A percentile compares a stretch with the other conserved stretches of the same genome.
Evolutionary conservation across 768 basidiomycete genomes (phyloP).

Genomic region (Boletus huronensis): DNA sequence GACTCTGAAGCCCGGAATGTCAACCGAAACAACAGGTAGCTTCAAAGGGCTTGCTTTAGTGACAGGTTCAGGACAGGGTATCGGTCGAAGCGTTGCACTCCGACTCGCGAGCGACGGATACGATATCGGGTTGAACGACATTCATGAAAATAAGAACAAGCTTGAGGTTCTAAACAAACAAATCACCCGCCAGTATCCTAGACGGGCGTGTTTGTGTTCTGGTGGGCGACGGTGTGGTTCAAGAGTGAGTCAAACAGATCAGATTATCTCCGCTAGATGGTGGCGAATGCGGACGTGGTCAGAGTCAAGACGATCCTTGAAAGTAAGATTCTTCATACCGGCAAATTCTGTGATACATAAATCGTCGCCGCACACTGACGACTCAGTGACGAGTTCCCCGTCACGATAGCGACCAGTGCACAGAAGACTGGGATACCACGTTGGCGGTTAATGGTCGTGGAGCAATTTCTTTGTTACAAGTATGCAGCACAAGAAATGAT

Average conservation of each 20-base stretch:
- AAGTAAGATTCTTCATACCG: background rate
- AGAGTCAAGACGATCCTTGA: background rate
- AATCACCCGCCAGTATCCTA: background rate
- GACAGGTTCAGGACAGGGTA: background rate
- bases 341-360: background rate
- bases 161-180: background rate
- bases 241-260: background rate
- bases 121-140: background rate
- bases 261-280: background rate
- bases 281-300: background rate
- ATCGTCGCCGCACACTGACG: background rate
- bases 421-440: background rate
- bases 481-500: background rate
- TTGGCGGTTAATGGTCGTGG: background rate
- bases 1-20: background rate
- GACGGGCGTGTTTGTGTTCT: background rate
- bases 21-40: background rate
- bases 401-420: background rate
- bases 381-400: too few species aligned
- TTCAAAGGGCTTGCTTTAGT: background rate
- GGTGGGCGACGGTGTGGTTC: background rate
- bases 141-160: background rate
- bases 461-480: background rate
- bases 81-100: background rate
- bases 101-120: background rate